Percentiles rank a stretch among this genome's conserved stretches.
Conservation (phyloP, 306 rosid genomes). For the Trifolium subterraneum region DNA sequence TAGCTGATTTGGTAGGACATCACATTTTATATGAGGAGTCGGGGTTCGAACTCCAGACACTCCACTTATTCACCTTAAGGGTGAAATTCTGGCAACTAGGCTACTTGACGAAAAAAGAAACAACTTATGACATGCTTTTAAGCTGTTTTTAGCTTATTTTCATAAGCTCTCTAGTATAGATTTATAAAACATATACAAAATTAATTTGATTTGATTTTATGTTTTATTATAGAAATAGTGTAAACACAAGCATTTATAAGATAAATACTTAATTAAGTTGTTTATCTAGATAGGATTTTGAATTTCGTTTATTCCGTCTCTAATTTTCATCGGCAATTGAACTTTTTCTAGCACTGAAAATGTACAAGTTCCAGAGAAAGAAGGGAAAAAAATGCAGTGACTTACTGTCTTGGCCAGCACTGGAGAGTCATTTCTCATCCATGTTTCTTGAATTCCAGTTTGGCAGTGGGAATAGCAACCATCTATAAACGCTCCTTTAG, state of each 20-base stretch:
- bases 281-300: not conserved
- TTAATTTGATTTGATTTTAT: not conserved
- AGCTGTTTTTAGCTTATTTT: not conserved
- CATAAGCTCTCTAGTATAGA: not conserved
- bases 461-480: slow-evolving; percentile 96
- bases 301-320: not conserved
- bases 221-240: too few relatives aligned
- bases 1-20: too few relatives aligned
- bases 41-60: too few relatives aligned
- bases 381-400: not conserved
- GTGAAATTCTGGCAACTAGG: too few relatives aligned
- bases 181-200: not conserved
- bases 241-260: not conserved
- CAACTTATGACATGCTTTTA: not conserved
- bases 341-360: not conserved
- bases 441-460: slow-evolving; percentile 86
- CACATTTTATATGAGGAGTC: too few relatives aligned
- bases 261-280: not conserved
- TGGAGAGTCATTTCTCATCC: slow-evolving; percentile 84
- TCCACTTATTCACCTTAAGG: too few relatives aligned
- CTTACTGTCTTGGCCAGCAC: slow-evolving; percentile 64
- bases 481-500: slow-evolving; percentile 74
- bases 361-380: not conserved
- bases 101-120: too few relatives aligned
- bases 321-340: not conserved